These are phyloP conservation scores for Globisporangium ultimum DNA, from an alignment of 352 stramenopile species.

Conservation along the genomic window DNA sequence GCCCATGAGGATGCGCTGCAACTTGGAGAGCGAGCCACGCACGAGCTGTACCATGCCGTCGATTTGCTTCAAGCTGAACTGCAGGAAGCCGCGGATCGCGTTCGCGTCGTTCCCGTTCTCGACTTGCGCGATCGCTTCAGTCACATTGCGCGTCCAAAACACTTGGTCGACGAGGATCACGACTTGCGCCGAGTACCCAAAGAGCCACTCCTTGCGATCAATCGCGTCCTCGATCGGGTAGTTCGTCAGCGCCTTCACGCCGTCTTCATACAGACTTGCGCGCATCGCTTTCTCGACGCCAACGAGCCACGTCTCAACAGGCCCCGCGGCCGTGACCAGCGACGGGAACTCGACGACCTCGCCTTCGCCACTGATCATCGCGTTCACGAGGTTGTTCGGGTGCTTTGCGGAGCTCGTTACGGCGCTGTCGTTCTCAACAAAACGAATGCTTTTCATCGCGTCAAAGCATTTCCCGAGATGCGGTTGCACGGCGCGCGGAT, in stretches of 20 bases:
- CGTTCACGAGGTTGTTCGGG: slow-evolving; percentile 49
- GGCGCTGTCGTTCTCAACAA: slow-evolving; percentile 40
- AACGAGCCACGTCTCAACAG: slow-evolving; percentile 86
- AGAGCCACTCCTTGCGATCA: slow-evolving; percentile 88
- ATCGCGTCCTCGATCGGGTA: slow-evolving; percentile 89
- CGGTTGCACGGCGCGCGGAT: slow-evolving; percentile 87
- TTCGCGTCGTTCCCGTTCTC: slow-evolving; percentile 58
- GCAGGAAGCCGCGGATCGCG: slow-evolving; percentile 80
- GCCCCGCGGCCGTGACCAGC: slow-evolving; percentile 74
- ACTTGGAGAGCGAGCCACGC: slow-evolving; percentile 73
- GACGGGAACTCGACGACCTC: slow-evolving; percentile 81
- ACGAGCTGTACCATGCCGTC: slow-evolving; percentile 92
- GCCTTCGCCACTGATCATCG: slow-evolving; percentile 85
- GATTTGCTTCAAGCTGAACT: slow-evolving; percentile 91
- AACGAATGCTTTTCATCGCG: slow-evolving; percentile 90
- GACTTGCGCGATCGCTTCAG: slow-evolving; percentile 71
- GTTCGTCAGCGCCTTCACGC: slow-evolving; percentile 75
- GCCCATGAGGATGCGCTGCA: slow-evolving; percentile 89
- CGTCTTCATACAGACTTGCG: slow-evolving; percentile 82
- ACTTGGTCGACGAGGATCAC: slow-evolving; percentile 91
- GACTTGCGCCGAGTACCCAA: slow-evolving; percentile 82
- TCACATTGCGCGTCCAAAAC: slow-evolving; percentile 90
- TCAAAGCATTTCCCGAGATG: slow-evolving; percentile 92
- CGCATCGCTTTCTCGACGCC: slow-evolving; percentile 89
- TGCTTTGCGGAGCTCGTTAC: slow-evolving; percentile 11